Evolutionary conservation across 2,329 filamentous ascomycete species (phyloP).

Genomic region (Tolypocladium ovalisporum): DNA sequence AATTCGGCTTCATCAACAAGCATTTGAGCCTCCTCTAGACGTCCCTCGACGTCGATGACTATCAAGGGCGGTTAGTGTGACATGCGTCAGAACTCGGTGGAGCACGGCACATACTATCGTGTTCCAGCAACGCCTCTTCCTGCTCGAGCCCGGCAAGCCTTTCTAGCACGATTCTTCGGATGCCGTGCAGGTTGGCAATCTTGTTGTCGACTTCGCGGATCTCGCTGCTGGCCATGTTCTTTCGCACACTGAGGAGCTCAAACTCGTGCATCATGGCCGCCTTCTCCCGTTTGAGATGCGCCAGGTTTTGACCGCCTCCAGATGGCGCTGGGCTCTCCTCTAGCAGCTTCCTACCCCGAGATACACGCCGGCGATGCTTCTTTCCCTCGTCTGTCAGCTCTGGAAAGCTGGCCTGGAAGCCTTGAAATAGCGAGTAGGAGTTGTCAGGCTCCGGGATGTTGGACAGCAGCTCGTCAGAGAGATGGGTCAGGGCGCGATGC

Average conservation of each 20-base stretch:
- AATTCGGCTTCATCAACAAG: conserved; percentile 48
- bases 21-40: conserved; percentile 50
- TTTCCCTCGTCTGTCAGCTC: conserved; percentile 57
- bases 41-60: conserved; percentile 53
- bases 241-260: conserved; percentile 83
- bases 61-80: conserved; percentile 18
- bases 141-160: conserved; percentile 77
- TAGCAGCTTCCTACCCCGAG: conserved; percentile 67
- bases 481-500: conserved; percentile 76
- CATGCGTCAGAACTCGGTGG: not conserved
- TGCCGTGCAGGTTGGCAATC: conserved; percentile 82
- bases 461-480: conserved; percentile 79
- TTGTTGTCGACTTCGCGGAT: conserved; percentile 96
- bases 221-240: conserved; percentile 95
- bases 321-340: conserved; percentile 46
- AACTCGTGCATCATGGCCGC: conserved; percentile 71
- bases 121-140: conserved; percentile 82
- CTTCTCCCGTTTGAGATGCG: conserved; percentile 70
- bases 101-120: conserved; percentile 58
- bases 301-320: conserved; percentile 55
- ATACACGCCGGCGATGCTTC: conserved; percentile 59
- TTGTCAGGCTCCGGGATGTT: conserved; percentile 84
- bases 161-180: conserved; percentile 86
- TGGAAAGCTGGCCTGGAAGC: conserved; percentile 84
- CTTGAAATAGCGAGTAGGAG: conserved; percentile 88